Percentiles rank a stretch among this genome's conserved stretches.
These are phyloP conservation scores for Raphanus hybrid DNA, from an alignment of 441 rosid genomes.

Conservation along the genomic window DNA sequence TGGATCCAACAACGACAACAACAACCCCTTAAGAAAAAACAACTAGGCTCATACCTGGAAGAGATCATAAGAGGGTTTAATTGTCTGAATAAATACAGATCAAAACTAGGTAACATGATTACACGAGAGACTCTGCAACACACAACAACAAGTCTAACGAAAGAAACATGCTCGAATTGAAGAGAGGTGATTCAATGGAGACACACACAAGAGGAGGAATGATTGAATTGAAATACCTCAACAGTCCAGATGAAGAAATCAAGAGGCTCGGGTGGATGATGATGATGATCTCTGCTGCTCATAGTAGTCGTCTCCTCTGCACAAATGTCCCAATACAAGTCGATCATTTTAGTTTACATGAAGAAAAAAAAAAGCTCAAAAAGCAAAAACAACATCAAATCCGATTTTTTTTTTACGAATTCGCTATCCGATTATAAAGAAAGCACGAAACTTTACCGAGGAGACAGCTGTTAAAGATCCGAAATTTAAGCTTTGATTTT, in stretches of 20 bases:
- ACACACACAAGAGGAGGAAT: too few relatives aligned
- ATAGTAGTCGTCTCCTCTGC: constrained; percentile 47
- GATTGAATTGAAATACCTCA: constrained; percentile 61
- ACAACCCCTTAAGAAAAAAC: not conserved
- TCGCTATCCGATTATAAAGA: constrained; percentile 2
- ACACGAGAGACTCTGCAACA: not conserved
- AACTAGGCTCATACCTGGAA: constrained; percentile 1
- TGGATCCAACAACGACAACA: constrained; percentile 17
- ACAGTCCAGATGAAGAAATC: constrained; percentile 99
- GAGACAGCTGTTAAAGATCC: constrained; percentile 55
- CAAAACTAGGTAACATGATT: not conserved
- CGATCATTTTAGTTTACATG: constrained; percentile 19
- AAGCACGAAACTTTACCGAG: constrained; percentile 18
- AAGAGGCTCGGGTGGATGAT: constrained; percentile 84
- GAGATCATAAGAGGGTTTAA: not conserved
- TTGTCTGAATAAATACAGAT: not conserved
- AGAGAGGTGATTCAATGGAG: not conserved
- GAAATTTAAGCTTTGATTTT: constrained; percentile 34
- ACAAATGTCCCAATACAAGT: constrained; percentile 40
- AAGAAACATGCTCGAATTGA: not conserved
- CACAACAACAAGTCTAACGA: not conserved
- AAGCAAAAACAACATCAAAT: constrained; percentile 2
- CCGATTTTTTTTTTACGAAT: not conserved
- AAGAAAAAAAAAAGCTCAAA: not conserved
- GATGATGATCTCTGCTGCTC: constrained; percentile 69